Evolutionary conservation across 1,284 basidiomycete species (phyloP), one percentile per base, ranked within the genome.

Genomic region (Cystobasidium sp.): DNA sequence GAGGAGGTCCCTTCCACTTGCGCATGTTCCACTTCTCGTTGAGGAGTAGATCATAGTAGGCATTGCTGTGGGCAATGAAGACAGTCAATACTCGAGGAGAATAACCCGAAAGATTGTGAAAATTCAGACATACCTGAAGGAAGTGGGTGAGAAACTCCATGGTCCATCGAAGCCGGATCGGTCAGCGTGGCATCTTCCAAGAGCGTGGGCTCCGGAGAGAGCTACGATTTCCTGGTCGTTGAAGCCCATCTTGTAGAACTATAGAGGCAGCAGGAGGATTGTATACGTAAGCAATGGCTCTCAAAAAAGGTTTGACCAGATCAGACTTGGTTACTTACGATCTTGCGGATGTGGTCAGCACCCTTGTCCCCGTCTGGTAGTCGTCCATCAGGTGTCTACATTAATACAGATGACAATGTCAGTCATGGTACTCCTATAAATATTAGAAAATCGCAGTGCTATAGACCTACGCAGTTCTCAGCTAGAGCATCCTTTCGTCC

Each of bases 291-390:
- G 16, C 51, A 51, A 22, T 31, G 8, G 14, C 47, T 22, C 12
- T 31, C 10, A 31, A 6, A 16, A 7, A 18, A 16, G 12, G 14
- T 14, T 31, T 24, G 10, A 31, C 1, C 39, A 52, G 8, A 12
- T 12, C 14, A 3, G 14, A 8, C 6, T 31, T 31, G 2, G 22
- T 2, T n/a, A 31, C 53, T 44, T 37, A 53, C 43, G 18, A 74
- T 59, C 22, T 56, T 12, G 90, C 79, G 43, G 94, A 88, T 75
- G 83, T 99, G 96, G 82, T 93, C 89, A 72, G 88, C 84, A 59
- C 91, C 94, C 83, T 93, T 90, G 41, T 88, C 81, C 51, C 90
- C 96, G 82, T 98, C 96, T 37, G 96, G 96, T 49, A 99, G 89
- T 83, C 96, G 90, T 74, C 96, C 96, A 95, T 95, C 24, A n/a